Evolutionary conservation across 371 early-diverging fungal species (phyloP).

Genomic region (Chytridium lagenaria): DNA sequence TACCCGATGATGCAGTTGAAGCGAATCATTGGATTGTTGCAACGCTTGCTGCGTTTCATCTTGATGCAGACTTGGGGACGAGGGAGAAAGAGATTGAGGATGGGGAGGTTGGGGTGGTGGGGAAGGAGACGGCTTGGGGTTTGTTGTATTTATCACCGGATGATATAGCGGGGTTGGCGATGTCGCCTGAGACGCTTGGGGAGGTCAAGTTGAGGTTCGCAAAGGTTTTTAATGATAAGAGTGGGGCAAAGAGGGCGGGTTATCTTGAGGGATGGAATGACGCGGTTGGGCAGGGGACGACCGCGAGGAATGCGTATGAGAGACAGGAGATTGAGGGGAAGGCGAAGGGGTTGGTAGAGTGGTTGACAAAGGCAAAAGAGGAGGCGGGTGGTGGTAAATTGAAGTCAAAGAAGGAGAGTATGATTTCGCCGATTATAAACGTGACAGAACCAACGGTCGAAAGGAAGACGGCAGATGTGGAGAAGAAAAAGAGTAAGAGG

Average conservation of each 20-base stretch:
- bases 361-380: slow-evolving; percentile 24
- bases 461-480: background rate
- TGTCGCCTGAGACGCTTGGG: slow-evolving; percentile 36
- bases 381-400: background rate
- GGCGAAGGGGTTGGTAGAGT: slow-evolving; percentile 37
- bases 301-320: slow-evolving; percentile 42
- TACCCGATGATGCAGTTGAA: slow-evolving; percentile 28
- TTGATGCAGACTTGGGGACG: slow-evolving; percentile 42
- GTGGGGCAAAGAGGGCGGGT: slow-evolving; percentile 26
- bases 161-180: slow-evolving; percentile 50
- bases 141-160: slow-evolving; percentile 44
- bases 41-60: slow-evolving; percentile 41
- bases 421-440: background rate
- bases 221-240: slow-evolving; percentile 40
- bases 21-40: slow-evolving; percentile 47
- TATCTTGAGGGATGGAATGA: slow-evolving; percentile 42
- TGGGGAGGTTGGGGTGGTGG: slow-evolving; percentile 20
- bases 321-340: slow-evolving; percentile 43
- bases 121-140: slow-evolving; percentile 31
- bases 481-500: slow-evolving; percentile 12
- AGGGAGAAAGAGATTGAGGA: slow-evolving; percentile 42
- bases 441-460: background rate
- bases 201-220: slow-evolving; percentile 33
- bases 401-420: background rate
- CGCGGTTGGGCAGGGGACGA: slow-evolving; percentile 45